Evolutionary conservation across 371 early-diverging fungal species (phyloP).

Genomic region (Mucor saturninus): DNA sequence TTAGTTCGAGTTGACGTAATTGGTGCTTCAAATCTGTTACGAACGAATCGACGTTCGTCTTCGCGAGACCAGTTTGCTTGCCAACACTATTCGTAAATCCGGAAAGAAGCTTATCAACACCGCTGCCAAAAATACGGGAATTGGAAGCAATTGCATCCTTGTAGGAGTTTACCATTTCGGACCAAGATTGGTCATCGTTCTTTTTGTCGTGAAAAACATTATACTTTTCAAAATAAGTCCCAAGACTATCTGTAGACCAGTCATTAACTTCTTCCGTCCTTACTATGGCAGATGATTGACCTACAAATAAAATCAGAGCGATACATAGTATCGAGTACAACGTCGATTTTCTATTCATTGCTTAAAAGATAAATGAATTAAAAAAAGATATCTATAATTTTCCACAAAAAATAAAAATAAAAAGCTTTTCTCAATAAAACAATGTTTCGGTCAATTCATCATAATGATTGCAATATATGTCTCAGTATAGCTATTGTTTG

Average conservation of each 20-base stretch:
- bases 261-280: constrained; percentile 24
- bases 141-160: constrained; percentile 21
- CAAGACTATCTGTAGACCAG: constrained; percentile 42
- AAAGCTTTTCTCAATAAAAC: neutral
- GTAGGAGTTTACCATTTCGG: constrained; percentile 21
- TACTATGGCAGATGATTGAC: constrained; percentile 16
- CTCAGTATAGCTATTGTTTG: constrained; percentile 6
- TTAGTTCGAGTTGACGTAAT: constrained; percentile 28
- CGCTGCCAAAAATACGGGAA: constrained; percentile 20
- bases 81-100: constrained; percentile 13
- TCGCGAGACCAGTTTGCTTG: constrained; percentile 13
- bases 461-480: constrained; percentile 13
- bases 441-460: constrained; percentile 23
- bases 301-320: neutral
- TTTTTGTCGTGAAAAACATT: constrained; percentile 24
- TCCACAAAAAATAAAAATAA: neutral
- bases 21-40: constrained; percentile 21
- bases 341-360: neutral
- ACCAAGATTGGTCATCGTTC: constrained; percentile 14
- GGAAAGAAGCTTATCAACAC: constrained; percentile 21
- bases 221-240: constrained; percentile 41
- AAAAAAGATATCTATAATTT: neutral
- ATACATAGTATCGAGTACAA: neutral
- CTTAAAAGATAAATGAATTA: neutral
- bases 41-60: constrained; percentile 11